A percentile compares a stretch with the other conserved stretches of the same genome.
Evolutionary conservation across 495 filamentous ascomycete genomes (phyloP).

Genomic region (Penicillium longicatenatum): DNA sequence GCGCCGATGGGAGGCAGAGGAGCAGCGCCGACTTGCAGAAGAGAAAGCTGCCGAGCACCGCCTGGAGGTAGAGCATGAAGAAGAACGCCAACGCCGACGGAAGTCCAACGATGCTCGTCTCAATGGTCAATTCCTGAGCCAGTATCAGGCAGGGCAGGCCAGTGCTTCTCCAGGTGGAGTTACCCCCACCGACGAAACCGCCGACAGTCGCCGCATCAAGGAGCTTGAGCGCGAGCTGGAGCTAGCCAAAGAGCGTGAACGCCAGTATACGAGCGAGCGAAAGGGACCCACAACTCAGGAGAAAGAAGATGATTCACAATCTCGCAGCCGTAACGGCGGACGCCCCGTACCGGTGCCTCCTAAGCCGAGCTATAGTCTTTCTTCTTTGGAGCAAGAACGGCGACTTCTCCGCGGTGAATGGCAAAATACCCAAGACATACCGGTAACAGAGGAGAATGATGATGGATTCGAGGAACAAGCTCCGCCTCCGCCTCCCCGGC

Average conservation of each 20-base stretch:
- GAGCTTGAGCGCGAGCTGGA: conserved; percentile 87
- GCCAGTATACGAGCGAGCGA: conserved; percentile 78
- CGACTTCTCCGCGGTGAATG: conserved; percentile 72
- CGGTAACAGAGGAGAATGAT: conserved; percentile 19
- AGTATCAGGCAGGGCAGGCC: conserved; percentile 67
- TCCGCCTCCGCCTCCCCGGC: conserved; percentile 41
- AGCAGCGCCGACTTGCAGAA: conserved; percentile 70
- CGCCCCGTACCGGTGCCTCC: conserved; percentile 52
- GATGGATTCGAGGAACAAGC: conserved; percentile 35
- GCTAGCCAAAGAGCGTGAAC: conserved; percentile 81
- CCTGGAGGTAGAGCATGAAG: conserved; percentile 66
- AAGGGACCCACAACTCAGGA: conserved; percentile 48
- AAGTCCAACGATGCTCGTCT: conserved; percentile 65
- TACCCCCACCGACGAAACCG: conserved; percentile 34
- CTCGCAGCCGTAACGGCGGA: conserved; percentile 40
- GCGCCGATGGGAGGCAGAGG: conserved; percentile 77
- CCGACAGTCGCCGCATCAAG: conserved; percentile 66
- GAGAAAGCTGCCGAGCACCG: conserved; percentile 71
- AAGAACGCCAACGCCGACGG: conserved; percentile 64
- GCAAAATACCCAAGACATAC: conserved; percentile 52
- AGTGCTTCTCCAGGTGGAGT: conserved; percentile 13
- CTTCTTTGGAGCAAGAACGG: conserved; percentile 73
- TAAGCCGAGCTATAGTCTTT: conserved; percentile 62
- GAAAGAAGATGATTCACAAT: conserved; percentile 21
- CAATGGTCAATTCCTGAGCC: conserved; percentile 81